These are phyloP conservation scores for Fusarium pilosicola DNA, from an alignment of 2,329 filamentous ascomycete genomes.

Conservation along the genomic window DNA sequence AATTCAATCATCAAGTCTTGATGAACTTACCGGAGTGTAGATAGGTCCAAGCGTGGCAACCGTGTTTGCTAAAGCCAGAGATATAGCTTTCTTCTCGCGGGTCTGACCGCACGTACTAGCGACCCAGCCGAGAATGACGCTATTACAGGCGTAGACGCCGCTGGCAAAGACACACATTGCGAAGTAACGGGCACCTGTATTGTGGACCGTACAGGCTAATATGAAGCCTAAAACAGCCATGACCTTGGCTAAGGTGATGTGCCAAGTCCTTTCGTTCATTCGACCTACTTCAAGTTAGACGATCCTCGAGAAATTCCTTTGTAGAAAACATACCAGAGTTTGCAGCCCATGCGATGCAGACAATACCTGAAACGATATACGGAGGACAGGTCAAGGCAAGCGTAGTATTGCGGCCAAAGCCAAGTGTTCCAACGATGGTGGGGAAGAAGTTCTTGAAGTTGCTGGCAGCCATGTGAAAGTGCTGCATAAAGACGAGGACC, in stretches of 20 bases:
- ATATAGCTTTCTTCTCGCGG: slow-evolving; percentile 58
- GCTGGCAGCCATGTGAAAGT: slow-evolving; percentile 35
- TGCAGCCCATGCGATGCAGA: slow-evolving; percentile 34
- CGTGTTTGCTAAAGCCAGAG: slow-evolving; percentile 47
- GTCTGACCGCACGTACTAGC: slow-evolving; percentile 55
- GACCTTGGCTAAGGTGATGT: slow-evolving; percentile 54
- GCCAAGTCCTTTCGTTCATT: slow-evolving; percentile 57
- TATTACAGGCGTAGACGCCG: slow-evolving; percentile 54
- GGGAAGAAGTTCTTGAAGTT: slow-evolving; percentile 47
- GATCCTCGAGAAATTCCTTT: rapidly evolving
- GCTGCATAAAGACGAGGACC: slow-evolving; percentile 36
- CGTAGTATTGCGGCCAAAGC: slow-evolving; percentile 58
- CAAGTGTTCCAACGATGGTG: slow-evolving; percentile 56
- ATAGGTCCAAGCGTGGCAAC: slow-evolving; percentile 34
- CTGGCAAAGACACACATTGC: slow-evolving; percentile 53
- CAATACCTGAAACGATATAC: slow-evolving; percentile 54
- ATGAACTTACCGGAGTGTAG: slow-evolving; percentile 38
- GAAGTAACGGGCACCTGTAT: slow-evolving; percentile 28
- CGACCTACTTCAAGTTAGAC: slow-evolving; percentile 35
- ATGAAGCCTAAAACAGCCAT: slow-evolving; percentile 47
- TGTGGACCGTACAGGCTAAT: slow-evolving; percentile 40
- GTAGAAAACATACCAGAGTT: not conserved
- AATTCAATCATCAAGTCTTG: rapidly evolving
- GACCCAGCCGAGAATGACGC: slow-evolving; percentile 57
- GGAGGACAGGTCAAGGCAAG: slow-evolving; percentile 61